Evolutionary conservation across 2,329 filamentous ascomycete genomes (phyloP).

Genomic region (Phialophora chinensis): DNA sequence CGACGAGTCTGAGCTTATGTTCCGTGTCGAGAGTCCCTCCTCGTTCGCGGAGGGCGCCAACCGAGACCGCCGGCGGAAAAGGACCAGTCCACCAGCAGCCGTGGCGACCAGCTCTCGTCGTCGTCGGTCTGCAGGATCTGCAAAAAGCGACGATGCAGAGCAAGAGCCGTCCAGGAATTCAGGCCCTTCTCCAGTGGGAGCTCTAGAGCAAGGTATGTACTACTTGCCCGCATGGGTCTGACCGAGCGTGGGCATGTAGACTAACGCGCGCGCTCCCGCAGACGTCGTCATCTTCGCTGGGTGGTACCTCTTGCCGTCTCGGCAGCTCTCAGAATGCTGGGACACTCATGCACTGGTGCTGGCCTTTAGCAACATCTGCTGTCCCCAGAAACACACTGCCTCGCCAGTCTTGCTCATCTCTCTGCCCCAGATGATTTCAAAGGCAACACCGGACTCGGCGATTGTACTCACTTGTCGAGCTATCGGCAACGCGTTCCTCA

Average conservation of each 20-base stretch:
- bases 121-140: background rate
- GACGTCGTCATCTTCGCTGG: conserved; percentile 20
- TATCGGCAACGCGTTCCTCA: conserved; percentile 29
- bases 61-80: conserved; percentile 27
- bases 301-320: conserved; percentile 15
- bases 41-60: conserved; percentile 23
- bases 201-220: background rate
- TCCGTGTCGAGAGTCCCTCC: conserved; percentile 41
- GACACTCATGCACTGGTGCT: conserved; percentile 19
- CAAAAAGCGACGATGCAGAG: background rate
- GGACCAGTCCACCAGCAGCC: background rate
- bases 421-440: conserved; percentile 27
- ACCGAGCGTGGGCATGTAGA: background rate
- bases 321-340: conserved; percentile 23
- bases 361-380: conserved; percentile 25
- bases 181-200: background rate
- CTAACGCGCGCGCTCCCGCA: conserved; percentile 8
- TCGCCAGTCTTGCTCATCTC: conserved; percentile 20
- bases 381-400: background rate
- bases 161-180: background rate
- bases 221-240: background rate
- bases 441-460: conserved; percentile 18
- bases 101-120: background rate
- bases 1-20: conserved; percentile 44
- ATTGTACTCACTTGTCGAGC: conserved; percentile 28